Conservation (phyloP, 768 basidiomycete genomes). For the Lactarius sanguifluus region DNA sequence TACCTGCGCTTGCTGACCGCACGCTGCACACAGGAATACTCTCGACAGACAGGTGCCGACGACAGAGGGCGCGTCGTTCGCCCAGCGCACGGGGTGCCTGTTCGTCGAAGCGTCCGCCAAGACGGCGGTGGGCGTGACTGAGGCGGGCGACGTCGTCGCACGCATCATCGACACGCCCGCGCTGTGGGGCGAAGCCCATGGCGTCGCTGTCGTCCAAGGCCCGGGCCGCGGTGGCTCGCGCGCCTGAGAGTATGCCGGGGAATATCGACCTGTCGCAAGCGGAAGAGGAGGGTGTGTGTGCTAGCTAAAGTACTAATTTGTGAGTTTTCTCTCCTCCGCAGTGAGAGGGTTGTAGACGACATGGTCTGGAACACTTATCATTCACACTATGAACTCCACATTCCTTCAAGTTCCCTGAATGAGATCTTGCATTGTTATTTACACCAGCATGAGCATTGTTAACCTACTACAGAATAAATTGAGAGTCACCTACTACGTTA, state of each 20-base stretch:
- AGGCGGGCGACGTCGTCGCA: slow-evolving; percentile 74
- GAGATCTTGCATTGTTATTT: neutral
- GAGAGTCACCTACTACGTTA: too few relatives aligned
- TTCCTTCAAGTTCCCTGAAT: neutral
- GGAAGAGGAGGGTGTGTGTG: slow-evolving; percentile 37
- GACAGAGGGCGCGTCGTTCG: slow-evolving; percentile 77
- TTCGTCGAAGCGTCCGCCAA: slow-evolving; percentile 95
- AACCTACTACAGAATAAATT: neutral
- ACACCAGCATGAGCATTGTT: neutral
- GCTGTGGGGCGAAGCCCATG: slow-evolving; percentile 53
- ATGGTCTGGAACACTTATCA: neutral
- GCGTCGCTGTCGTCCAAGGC: slow-evolving; percentile 28
- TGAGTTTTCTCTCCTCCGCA: neutral
- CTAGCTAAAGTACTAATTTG: slow-evolving; percentile 20
- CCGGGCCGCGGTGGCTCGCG: slow-evolving; percentile 11
- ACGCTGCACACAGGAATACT: slow-evolving; percentile 64
- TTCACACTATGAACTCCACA: neutral
- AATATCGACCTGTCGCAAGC: slow-evolving; percentile 39
- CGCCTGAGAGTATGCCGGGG: slow-evolving; percentile 41
- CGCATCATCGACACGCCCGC: slow-evolving; percentile 82
- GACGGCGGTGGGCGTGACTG: slow-evolving; percentile 79
- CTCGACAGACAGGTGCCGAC: slow-evolving; percentile 85
- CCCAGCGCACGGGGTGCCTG: slow-evolving; percentile 73
- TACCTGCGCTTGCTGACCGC: neutral
- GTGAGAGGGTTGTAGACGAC: neutral